Evolutionary conservation across 129 eudicot species (phyloP).

Genomic region (sunflower (Helianthus annuus)): DNA sequence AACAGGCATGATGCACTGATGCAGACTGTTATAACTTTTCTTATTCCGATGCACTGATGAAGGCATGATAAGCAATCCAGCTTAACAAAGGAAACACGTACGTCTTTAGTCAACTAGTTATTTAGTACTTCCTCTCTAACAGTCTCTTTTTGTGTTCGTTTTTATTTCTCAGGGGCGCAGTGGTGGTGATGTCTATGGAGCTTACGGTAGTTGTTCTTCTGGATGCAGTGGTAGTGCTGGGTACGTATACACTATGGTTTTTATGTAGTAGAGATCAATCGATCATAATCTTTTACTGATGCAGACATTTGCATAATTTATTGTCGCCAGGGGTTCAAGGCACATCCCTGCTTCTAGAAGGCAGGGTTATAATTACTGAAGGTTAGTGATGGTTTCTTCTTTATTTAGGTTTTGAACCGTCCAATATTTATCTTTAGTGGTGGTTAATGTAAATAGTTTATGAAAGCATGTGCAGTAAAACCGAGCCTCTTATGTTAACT

Average conservation of each 20-base stretch:
- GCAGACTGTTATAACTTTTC: too few relatives aligned
- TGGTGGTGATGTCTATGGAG: constrained; percentile 63
- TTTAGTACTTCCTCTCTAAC: neutral
- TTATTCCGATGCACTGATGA: neutral
- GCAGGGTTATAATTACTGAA: constrained; percentile 10
- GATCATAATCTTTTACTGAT: neutral
- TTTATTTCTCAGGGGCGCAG: constrained; percentile 56
- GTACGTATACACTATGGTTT: constrained; percentile 36
- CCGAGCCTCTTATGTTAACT: constrained; percentile 28
- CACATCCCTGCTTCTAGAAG: constrained; percentile 61
- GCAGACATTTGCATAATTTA: constrained; percentile 14
- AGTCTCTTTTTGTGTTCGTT: neutral
- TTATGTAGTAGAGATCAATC: neutral
- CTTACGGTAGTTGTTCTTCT: constrained; percentile 74
- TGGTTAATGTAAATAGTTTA: constrained; percentile 23
- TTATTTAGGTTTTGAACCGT: constrained; percentile 4
- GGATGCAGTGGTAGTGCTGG: constrained; percentile 86
- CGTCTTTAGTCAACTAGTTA: constrained; percentile 1
- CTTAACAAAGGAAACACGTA: constrained; percentile 7
- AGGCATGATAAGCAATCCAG: neutral
- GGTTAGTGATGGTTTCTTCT: constrained; percentile 23
- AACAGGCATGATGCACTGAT: too few relatives aligned
- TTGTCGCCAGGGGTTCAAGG: constrained; percentile 65
- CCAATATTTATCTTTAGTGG: constrained; percentile 1
- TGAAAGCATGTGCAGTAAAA: constrained; percentile 17